Evolutionary conservation across 83 land plant species (phyloP).

Genomic region (Isoetes engelmannii): DNA sequence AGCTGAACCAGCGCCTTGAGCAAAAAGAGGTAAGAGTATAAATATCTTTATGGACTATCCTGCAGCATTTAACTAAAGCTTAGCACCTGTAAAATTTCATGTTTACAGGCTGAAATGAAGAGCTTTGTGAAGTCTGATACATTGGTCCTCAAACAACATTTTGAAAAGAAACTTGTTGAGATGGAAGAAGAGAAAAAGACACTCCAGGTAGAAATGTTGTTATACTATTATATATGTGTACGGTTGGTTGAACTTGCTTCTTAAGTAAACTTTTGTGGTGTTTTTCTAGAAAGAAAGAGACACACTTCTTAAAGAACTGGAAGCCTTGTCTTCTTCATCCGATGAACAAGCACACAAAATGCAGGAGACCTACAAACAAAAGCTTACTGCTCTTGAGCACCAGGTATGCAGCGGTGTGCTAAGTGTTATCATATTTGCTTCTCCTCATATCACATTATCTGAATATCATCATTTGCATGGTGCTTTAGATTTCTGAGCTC

Average conservation of each 20-base stretch:
- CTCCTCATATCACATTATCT: too few species aligned
- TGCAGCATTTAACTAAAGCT: conserved; percentile 1
- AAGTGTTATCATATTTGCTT: too few species aligned
- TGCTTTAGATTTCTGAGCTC: conserved; percentile 69
- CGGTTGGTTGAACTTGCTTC: not conserved
- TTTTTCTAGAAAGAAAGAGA: conserved; percentile 75
- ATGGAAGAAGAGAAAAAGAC: conserved; percentile 78
- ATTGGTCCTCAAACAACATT: conserved; percentile 69
- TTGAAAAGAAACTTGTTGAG: conserved; percentile 79
- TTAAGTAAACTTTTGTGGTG: not conserved
- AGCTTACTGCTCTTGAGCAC: conserved; percentile 65
- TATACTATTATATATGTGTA: not conserved
- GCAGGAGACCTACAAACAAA: conserved; percentile 67
- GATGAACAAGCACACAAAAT: conserved; percentile 73
- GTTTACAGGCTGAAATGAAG: conserved; percentile 84
- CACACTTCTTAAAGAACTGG: conserved; percentile 53
- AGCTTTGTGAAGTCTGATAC: conserved; percentile 51
- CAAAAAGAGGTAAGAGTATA: conserved; percentile 76
- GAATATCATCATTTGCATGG: not conserved
- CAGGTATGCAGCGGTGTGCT: conserved; percentile 46
- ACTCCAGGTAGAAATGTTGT: conserved; percentile 46
- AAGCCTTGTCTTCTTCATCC: conserved; percentile 50
- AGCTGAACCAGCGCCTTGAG: conserved; percentile 73
- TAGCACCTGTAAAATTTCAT: not conserved
- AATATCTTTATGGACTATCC: not conserved